Conservation (phyloP, 345 rosid genomes). For the Gynandropsis gynandra region DNA sequence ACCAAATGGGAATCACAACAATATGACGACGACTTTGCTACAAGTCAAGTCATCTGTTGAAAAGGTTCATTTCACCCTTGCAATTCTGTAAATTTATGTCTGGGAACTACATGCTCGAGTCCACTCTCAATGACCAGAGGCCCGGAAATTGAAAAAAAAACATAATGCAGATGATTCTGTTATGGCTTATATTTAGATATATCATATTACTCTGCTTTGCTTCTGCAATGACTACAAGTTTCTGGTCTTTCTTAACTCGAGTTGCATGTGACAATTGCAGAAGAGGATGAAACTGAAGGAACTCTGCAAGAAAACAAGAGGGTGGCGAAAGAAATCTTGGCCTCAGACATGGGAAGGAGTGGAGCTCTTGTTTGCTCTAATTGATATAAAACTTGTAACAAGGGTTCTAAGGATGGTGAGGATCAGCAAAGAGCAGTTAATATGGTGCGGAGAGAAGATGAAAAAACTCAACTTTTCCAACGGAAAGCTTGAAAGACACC, state of each 20-base stretch:
- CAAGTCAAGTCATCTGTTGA: constrained; percentile 62
- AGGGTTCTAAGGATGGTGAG: constrained; percentile 67
- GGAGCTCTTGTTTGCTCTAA: constrained; percentile 55
- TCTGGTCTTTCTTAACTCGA: background rate
- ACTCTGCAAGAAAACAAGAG: constrained; percentile 53
- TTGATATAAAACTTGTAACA: constrained; percentile 55
- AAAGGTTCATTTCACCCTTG: constrained; percentile 38
- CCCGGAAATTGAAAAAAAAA: too few relatives aligned
- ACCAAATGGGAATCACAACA: constrained; percentile 50
- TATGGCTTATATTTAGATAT: constrained; percentile 1
- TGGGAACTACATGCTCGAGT: constrained; percentile 8
- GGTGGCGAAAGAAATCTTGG: constrained; percentile 79
- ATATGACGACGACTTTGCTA: constrained; percentile 61
- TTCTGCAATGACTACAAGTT: too few relatives aligned
- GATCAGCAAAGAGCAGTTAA: constrained; percentile 66
- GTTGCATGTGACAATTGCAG: constrained; percentile 42
- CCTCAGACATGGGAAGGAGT: constrained; percentile 58
- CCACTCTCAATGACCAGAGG: too few relatives aligned
- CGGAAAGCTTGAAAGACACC: constrained; percentile 70
- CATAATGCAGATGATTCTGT: constrained; percentile 2
- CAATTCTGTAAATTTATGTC: background rate
- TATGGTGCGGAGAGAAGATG: constrained; percentile 97
- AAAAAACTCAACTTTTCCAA: constrained; percentile 54
- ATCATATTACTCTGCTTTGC: background rate
- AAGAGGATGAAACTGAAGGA: constrained; percentile 68